A percentile compares a stretch with the other conserved stretches of the same genome.
Evolutionary conservation across 2,329 filamentous ascomycete species (phyloP).

Genomic region (Bipolaris cookei): DNA sequence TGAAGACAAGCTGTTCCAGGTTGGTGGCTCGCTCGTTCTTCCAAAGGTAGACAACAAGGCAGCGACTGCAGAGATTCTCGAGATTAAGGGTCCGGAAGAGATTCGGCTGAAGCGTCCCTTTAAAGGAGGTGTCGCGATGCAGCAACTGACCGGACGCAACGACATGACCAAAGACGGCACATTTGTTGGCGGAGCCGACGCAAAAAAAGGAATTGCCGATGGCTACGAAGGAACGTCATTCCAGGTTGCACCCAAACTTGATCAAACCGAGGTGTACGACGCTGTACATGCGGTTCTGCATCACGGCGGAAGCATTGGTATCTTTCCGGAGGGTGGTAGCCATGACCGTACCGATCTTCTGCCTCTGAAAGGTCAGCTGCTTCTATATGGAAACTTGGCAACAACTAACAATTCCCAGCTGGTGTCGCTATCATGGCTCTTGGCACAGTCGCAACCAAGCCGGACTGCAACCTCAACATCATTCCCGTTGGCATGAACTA

Average conservation of each 20-base stretch:
- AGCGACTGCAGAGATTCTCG: slow-evolving; percentile 81
- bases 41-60: slow-evolving; percentile 82
- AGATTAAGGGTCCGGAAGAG: slow-evolving; percentile 81
- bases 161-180: slow-evolving; percentile 72
- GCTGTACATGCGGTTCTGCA: slow-evolving; percentile 86
- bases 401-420: slow-evolving; percentile 57
- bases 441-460: slow-evolving; percentile 82
- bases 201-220: slow-evolving; percentile 61
- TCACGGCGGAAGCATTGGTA: slow-evolving; percentile 86
- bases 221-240: slow-evolving; percentile 78
- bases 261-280: slow-evolving; percentile 92
- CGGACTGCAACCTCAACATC: slow-evolving; percentile 88
- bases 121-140: slow-evolving; percentile 74
- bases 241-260: slow-evolving; percentile 89
- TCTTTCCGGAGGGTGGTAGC: slow-evolving; percentile 96
- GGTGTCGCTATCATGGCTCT: slow-evolving; percentile 98
- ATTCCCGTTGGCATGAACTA: slow-evolving; percentile 99
- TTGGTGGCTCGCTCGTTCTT: slow-evolving; percentile 82
- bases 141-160: slow-evolving; percentile 81
- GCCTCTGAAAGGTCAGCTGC: slow-evolving; percentile 69
- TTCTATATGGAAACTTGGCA: neutral
- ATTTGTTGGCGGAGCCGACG: slow-evolving; percentile 61
- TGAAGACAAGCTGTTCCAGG: slow-evolving; percentile 58
- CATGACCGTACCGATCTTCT: slow-evolving; percentile 92
- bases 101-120: slow-evolving; percentile 87